Evolutionary conservation across 306 rosid genomes (phyloP), one percentile per base, ranked within the genome.

Genomic region (Cucurbita pepo): DNA sequence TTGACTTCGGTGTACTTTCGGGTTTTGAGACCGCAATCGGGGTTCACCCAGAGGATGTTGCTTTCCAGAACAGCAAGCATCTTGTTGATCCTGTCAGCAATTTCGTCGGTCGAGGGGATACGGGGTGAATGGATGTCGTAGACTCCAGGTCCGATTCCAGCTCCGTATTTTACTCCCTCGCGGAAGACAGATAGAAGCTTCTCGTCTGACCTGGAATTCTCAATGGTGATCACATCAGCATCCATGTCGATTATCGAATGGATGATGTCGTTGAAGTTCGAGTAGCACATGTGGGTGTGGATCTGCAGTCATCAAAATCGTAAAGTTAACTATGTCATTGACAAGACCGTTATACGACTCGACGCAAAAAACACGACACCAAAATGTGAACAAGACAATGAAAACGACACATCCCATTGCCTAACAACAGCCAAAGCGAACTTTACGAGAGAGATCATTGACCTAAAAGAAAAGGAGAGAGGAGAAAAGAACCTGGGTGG

Each of bases 251-350:
- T 87, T 58, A 91, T 88, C 1, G 97, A 89, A 85, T 84, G 93
- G 75, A 91, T 91, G 81, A 91, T 89, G 76, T 89, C 96, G 19
- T 84, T 91, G 88, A 91, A 89, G 74, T 91, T 87, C 16, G 97
- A 89, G 84, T 91, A 89, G 82, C 96, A 91, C 97, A 91, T 89
- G 76, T 91, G 97, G 62, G 97, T 91, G 82, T 91, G 97, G 79
- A 89, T 86, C 97, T 91, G 91, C 53, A 69, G 10, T 15, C 22
- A 69, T 69, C 57, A 15, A 30, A 25, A 25, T 25, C 41, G 14
- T 4, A n/a, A 69, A 25, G 15, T 69, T 48, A 22, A 25, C 18
- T 7, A 34, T 25, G 21, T 3, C 56, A 67, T 14, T 22, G 40
- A 19, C 44, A 15, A 7, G n/a, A 38, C 14, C 6, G 41, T 60